Evolutionary conservation across 768 basidiomycete genomes (phyloP).

Genomic region (Saitozyma podzolica): DNA sequence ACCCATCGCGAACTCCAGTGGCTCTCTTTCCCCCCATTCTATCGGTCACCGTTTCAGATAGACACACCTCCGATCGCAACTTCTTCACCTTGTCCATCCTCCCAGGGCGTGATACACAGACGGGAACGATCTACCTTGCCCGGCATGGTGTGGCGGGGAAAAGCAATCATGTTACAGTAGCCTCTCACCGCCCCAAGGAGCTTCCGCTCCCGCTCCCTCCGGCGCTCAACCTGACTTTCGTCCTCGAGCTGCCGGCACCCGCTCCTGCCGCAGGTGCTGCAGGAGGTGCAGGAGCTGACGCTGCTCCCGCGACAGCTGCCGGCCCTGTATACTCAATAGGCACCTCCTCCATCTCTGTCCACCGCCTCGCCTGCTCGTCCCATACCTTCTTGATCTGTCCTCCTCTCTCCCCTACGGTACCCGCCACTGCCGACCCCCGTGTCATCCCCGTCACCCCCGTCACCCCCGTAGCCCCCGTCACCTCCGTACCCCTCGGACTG

Average conservation of each 20-base stretch:
- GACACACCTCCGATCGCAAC: no score
- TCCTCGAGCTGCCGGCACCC: conserved; percentile 7
- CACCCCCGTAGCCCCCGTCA: background rate
- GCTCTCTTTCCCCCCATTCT: no score
- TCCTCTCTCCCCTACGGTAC: background rate
- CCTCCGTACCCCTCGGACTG: conserved; percentile 9
- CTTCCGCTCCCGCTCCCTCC: background rate
- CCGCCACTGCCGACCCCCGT: background rate
- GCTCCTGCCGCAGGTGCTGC: background rate
- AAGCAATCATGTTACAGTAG: no score
- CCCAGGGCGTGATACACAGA: no score
- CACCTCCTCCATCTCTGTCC: background rate
- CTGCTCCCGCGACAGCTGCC: background rate
- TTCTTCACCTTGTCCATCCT: no score
- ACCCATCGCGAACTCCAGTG: no score
- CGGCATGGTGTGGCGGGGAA: no score
- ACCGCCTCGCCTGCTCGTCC: background rate
- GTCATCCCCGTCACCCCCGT: background rate
- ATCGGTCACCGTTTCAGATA: no score
- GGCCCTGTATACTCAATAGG: background rate
- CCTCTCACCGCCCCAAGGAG: no score
- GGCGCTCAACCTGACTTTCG: conserved; percentile 4
- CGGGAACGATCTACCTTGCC: no score
- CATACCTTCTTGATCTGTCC: background rate
- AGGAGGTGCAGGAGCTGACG: background rate